These are phyloP conservation scores for Flammula alnicola DNA, from an alignment of 1,284 basidiomycete species.

Conservation along the genomic window DNA sequence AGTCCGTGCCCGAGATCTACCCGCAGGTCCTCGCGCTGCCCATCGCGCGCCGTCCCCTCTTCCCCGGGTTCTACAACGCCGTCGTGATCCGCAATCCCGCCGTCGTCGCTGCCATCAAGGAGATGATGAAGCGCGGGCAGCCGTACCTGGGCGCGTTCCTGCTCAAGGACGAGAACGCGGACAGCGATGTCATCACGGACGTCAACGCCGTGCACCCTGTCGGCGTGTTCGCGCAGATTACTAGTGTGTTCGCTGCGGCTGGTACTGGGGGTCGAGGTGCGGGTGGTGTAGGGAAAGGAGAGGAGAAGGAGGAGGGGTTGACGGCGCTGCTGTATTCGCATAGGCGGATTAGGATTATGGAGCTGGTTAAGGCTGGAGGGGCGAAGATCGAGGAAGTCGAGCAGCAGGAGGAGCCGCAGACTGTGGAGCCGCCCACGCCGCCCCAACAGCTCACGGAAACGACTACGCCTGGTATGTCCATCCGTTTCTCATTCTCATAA, in stretches of 20 bases:
- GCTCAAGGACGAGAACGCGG: conserved; percentile 92
- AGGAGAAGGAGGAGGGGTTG: too few species aligned
- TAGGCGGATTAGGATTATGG: too few species aligned
- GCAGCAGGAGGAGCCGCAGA: too few species aligned
- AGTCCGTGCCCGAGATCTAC: too few species aligned
- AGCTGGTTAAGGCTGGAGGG: too few species aligned
- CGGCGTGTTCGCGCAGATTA: conserved; percentile 97
- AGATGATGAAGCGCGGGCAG: too few species aligned
- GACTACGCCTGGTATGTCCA: conserved; percentile 1
- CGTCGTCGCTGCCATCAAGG: too few species aligned
- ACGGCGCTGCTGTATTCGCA: conserved; percentile 97
- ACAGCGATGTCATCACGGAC: conserved; percentile 92
- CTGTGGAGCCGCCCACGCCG: conserved; percentile 58
- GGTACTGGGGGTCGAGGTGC: too few species aligned
- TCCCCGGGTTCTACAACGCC: conserved; percentile 98
- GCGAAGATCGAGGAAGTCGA: too few species aligned
- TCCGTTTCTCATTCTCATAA: not conserved
- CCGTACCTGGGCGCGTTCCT: conserved; percentile 98
- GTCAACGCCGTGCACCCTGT: conserved; percentile 89
- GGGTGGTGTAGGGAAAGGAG: too few species aligned
- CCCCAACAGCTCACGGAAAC: conserved; percentile 42
- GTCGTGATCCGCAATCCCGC: conserved; percentile 91
- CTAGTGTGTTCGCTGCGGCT: conserved; percentile 85
- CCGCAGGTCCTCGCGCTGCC: conserved; percentile 93
- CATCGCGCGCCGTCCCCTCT: conserved; percentile 93